phyloP scores from a whole-genome alignment of 176 grass and related monocot genomes.

The Oryza brachyantha region DNA sequence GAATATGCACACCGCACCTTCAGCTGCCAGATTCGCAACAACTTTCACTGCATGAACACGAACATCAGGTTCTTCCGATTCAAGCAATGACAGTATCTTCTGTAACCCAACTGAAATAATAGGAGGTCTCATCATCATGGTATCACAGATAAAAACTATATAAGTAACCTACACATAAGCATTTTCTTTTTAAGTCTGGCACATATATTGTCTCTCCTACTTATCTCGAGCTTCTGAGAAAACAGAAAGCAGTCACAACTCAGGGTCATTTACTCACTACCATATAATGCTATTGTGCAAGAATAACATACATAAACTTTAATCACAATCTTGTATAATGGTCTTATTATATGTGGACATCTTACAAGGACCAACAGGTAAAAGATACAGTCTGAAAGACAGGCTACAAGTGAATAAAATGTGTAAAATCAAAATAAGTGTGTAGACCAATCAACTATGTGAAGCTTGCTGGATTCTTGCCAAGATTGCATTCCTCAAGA shows the following conservation, averaged over 20 bases:
- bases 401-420: neutral
- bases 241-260: neutral
- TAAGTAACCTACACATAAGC: neutral
- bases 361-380: neutral
- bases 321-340: neutral
- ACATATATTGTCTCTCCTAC: neutral
- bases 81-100: slow-evolving; percentile 98
- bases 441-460: neutral
- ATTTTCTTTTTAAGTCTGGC: neutral
- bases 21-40: slow-evolving; percentile 96
- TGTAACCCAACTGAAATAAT: slow-evolving; percentile 80
- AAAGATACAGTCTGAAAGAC: slow-evolving; percentile 7
- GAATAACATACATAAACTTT: neutral
- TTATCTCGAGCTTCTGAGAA: neutral
- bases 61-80: slow-evolving; percentile 96
- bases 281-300: neutral
- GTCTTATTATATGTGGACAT: neutral
- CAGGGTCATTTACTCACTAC: neutral
- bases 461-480: slow-evolving; percentile 2
- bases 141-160: neutral
- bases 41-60: slow-evolving; percentile 99
- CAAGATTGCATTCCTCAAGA: slow-evolving; percentile 4
- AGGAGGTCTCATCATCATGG: slow-evolving; percentile 21
- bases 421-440: slow-evolving; percentile 13
- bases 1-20: slow-evolving; percentile 57